phyloP scores from a whole-genome alignment of 768 basidiomycete species.

The Tricholoma flavovirens region DNA sequence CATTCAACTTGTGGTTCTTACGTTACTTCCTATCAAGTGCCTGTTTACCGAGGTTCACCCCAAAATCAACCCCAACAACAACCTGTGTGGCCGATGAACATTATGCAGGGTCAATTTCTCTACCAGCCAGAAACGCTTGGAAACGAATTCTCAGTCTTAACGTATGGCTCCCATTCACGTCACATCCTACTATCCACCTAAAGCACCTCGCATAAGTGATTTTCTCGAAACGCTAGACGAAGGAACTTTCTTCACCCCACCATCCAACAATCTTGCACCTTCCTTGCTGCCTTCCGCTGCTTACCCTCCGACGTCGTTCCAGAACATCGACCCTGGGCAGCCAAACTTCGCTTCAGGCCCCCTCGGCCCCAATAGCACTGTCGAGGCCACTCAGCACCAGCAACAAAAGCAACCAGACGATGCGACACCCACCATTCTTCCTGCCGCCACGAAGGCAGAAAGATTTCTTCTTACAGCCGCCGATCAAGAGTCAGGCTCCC shows the following conservation, averaged over 20 bases:
- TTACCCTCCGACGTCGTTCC: constrained; percentile 25
- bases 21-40: constrained; percentile 20
- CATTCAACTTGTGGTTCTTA: not conserved
- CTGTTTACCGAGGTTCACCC: constrained; percentile 32
- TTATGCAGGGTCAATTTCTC: constrained; percentile 46
- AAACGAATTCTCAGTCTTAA: constrained; percentile 78
- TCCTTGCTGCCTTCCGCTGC: constrained; percentile 39
- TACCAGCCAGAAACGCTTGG: constrained; percentile 73
- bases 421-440: constrained; percentile 49
- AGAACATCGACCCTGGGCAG: not conserved
- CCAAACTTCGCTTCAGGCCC: not conserved
- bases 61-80: constrained; percentile 21
- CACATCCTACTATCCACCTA: constrained; percentile 3
- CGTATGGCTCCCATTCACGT: constrained; percentile 37
- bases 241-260: constrained; percentile 71
- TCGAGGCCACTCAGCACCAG: constrained; percentile 6
- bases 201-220: constrained; percentile 44
- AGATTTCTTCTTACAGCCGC: constrained; percentile 89
- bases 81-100: constrained; percentile 51
- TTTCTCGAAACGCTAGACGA: constrained; percentile 88
- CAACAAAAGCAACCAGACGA: constrained; percentile 7
- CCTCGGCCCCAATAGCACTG: constrained; percentile 8
- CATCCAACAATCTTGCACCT: constrained; percentile 35
- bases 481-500: constrained; percentile 86
- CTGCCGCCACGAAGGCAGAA: constrained; percentile 77